Evolutionary conservation across 805 yeast species (phyloP).

Genomic region (Jamesozyma jinghongensis): DNA sequence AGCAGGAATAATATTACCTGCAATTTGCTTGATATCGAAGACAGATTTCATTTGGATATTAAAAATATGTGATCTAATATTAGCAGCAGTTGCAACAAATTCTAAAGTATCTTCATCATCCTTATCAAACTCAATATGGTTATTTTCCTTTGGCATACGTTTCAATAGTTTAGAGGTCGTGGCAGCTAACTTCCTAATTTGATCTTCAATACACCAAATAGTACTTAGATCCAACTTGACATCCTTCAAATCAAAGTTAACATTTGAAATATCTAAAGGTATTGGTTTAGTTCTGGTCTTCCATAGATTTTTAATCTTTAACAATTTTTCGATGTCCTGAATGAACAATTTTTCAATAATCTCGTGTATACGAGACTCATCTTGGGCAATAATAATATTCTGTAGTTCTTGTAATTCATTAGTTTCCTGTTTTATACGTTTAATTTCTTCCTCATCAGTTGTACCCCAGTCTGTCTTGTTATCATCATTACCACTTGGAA

Average conservation of each 20-base stretch:
- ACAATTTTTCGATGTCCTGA: slow-evolving; percentile 69
- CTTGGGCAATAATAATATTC: slow-evolving; percentile 28
- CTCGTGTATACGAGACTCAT: slow-evolving; percentile 28
- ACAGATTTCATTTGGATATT: slow-evolving; percentile 61
- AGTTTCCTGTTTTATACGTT: slow-evolving; percentile 54
- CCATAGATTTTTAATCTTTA: slow-evolving; percentile 70
- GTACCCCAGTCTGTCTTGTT: slow-evolving; percentile 43
- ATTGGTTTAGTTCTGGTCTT: slow-evolving; percentile 58
- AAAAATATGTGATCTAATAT: slow-evolving; percentile 64
- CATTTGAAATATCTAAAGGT: slow-evolving; percentile 36
- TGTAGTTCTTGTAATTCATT: slow-evolving; percentile 52
- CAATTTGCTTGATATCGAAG: slow-evolving; percentile 87
- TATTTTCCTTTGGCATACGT: slow-evolving; percentile 35
- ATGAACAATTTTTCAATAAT: slow-evolving; percentile 55
- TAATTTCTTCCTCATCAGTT: slow-evolving; percentile 55
- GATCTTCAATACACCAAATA: slow-evolving; percentile 56
- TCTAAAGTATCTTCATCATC: slow-evolving; percentile 88
- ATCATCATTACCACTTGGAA: slow-evolving; percentile 31
- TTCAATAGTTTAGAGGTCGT: slow-evolving; percentile 42
- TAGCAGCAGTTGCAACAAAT: slow-evolving; percentile 81
- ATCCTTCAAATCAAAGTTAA: slow-evolving; percentile 3
- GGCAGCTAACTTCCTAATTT: slow-evolving; percentile 47
- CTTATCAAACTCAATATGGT: slow-evolving; percentile 65
- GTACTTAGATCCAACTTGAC: slow-evolving; percentile 28
- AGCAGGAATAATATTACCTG: slow-evolving; percentile 97